Conservation (phyloP, 108 stramenopile genomes). For the Nitzschia palea region DNA sequence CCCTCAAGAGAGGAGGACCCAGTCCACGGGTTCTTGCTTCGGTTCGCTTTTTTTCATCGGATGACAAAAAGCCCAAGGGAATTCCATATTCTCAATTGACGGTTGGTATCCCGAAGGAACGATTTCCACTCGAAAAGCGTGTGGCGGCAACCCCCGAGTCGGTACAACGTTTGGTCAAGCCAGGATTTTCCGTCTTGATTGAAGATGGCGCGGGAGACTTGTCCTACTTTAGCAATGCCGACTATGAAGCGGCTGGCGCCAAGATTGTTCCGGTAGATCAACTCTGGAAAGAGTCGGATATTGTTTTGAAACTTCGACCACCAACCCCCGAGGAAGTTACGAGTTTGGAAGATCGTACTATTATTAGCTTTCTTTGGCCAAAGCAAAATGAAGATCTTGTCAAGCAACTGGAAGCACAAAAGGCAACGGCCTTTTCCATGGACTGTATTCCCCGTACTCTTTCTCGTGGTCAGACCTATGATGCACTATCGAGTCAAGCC, state of each 20-base stretch:
- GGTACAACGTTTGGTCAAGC: constrained; percentile 74
- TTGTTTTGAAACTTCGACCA: constrained; percentile 93
- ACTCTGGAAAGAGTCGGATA: constrained; percentile 83
- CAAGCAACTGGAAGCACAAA: constrained; percentile 85
- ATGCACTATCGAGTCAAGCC: constrained; percentile 95
- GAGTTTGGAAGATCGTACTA: constrained; percentile 73
- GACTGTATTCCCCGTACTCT: constrained; percentile 96
- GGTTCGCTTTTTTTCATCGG: constrained; percentile 17
- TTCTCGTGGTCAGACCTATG: constrained; percentile 96
- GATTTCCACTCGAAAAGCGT: constrained; percentile 84
- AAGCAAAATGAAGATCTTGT: constrained; percentile 91
- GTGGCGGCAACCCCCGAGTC: constrained; percentile 91
- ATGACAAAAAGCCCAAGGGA: constrained; percentile 42
- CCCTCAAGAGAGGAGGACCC: too few relatives aligned
- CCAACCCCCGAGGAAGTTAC: constrained; percentile 86
- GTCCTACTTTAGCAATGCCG: constrained; percentile 89
- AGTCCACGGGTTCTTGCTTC: too few relatives aligned
- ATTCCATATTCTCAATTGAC: constrained; percentile 79
- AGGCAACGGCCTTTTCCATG: constrained; percentile 96
- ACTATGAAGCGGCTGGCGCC: constrained; percentile 94
- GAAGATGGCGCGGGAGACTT: constrained; percentile 89
- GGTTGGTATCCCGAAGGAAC: constrained; percentile 96
- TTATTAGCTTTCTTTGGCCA: constrained; percentile 93
- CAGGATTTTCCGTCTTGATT: constrained; percentile 81
- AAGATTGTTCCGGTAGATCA: constrained; percentile 75